These are phyloP conservation scores for Hypoxylon sp. DNA, from an alignment of 2,329 filamentous ascomycete species.

Conservation along the genomic window DNA sequence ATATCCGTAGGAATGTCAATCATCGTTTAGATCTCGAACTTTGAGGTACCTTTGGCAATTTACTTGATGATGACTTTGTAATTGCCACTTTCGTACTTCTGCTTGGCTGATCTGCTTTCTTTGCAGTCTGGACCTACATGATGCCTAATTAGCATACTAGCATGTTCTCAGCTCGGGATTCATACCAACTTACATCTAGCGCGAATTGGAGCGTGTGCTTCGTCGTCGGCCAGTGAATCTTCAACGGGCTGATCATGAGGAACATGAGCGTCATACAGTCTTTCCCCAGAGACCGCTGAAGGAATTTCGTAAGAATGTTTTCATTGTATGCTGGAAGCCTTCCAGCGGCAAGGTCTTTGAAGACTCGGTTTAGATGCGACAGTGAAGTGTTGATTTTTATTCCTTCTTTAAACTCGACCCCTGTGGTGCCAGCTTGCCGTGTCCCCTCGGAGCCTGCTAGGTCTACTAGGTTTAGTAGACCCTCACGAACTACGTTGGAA, in stretches of 20 bases:
- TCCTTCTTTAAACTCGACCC: conserved; percentile 41
- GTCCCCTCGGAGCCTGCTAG: conserved; percentile 84
- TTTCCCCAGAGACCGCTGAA: conserved; percentile 45
- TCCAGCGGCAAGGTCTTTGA: conserved; percentile 38
- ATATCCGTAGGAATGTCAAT: background rate
- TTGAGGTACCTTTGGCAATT: background rate
- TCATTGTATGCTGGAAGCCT: conserved; percentile 35
- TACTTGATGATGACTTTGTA: background rate
- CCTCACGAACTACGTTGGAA: conserved; percentile 86
- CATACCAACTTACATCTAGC: conserved; percentile 30
- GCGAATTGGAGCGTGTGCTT: conserved; percentile 41
- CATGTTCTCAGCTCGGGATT: background rate
- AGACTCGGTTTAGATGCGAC: conserved; percentile 35
- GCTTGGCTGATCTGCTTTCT: background rate
- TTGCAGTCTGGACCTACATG: conserved; percentile 24
- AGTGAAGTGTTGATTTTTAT: conserved; percentile 48
- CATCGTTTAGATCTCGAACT: conserved; percentile 5
- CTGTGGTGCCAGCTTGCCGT: conserved; percentile 38
- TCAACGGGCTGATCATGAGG: conserved; percentile 50
- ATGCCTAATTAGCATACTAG: conserved; percentile 6
- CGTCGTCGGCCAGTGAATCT: conserved; percentile 33
- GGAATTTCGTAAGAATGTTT: conserved; percentile 45
- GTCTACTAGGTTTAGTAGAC: conserved; percentile 94
- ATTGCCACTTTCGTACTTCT: background rate
- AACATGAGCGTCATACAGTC: conserved; percentile 52